A percentile compares a stretch with the other conserved stretches of the same genome.
These are phyloP conservation scores for Fusarium denticulatum DNA, from an alignment of 2,329 filamentous ascomycete species.

Conservation along the genomic window DNA sequence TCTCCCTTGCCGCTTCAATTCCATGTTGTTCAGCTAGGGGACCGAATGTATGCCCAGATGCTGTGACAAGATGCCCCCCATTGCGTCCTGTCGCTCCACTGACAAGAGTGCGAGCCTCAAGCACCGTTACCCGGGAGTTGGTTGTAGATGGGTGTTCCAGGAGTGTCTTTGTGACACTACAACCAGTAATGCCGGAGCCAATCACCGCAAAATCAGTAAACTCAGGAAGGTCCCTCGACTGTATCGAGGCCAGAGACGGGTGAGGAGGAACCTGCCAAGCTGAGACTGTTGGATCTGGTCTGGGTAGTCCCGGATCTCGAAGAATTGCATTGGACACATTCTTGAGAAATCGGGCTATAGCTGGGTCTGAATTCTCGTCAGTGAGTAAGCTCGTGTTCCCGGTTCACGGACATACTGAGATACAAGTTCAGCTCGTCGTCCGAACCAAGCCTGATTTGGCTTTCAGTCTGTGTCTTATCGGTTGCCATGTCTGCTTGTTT, in stretches of 20 bases:
- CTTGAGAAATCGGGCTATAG: not conserved
- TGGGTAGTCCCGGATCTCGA: slow-evolving; percentile 40
- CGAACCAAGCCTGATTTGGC: not conserved
- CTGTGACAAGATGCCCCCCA: slow-evolving; percentile 41
- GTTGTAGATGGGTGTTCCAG: slow-evolving; percentile 28
- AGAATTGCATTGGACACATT: not conserved
- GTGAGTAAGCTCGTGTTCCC: no score
- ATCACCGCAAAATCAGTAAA: slow-evolving; percentile 42
- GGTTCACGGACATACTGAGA: not conserved
- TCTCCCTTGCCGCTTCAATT: slow-evolving; percentile 24
- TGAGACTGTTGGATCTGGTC: slow-evolving; percentile 37
- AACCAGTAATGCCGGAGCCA: slow-evolving; percentile 47
- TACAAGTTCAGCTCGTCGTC: not conserved
- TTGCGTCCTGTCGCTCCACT: slow-evolving; percentile 48
- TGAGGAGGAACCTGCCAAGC: slow-evolving; percentile 43
- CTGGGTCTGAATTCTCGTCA: not conserved
- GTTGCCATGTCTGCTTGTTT: not conserved
- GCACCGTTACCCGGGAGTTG: slow-evolving; percentile 27
- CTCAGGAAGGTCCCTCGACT: slow-evolving; percentile 33
- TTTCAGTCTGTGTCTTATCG: not conserved
- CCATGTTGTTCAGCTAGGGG: slow-evolving; percentile 35
- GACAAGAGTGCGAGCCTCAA: slow-evolving; percentile 43
- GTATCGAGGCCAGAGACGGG: slow-evolving; percentile 31
- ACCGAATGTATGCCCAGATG: slow-evolving; percentile 38
- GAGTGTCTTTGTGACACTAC: slow-evolving; percentile 40